Base-by-base conservation (phyloP, 140 eudicot species). In the Erigeron philadelphicus region DNA sequence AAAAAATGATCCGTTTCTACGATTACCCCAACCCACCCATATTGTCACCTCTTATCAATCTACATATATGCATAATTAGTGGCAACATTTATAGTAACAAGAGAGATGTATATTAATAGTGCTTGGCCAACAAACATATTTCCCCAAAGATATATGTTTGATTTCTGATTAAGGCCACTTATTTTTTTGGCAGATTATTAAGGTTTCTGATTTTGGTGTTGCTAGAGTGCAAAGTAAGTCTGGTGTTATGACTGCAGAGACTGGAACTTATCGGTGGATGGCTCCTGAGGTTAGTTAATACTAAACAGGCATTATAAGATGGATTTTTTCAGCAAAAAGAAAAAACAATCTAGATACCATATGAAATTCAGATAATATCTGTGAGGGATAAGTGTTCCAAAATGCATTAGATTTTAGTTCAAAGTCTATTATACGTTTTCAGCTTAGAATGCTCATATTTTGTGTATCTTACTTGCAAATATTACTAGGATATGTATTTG, bases 251-350 rank as follows among this genome's bases (percentile, higher is more conserved):
- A 92, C 98, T 11, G 98, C 98, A 62, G 98, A 92, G 79, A 92
- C 96, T 10, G 97, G 97, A 75, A 91, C 96, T n/a, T 90, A 90
- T 68, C 88, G 97, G 47, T 90, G 97, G 97, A 92, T 92, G 98
- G 98, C 98, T 75, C 98, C 96, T 31, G 98, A 92, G 95, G 98
- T 88, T 69, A 23, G 57, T 67, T 35, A 23, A 25, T 21, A 35
- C 40, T 49, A 6, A 73, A 64, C 46, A 48, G 41, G 38, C 42
- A 31, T 17, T 48, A 46, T 47, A 9, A 49, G 61, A 12, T 15
- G 49, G n/a, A 8, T 61, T 61, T 46, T 47, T 46, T 4, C 17
- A 61, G 7, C 12, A n/a, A n/a, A 35, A 42, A 73, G n/a, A 42
- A 25, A 42, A 73, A 35, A 17, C 15, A n/a, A 17, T 55, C 12